Conservation (phyloP, 441 rosid genomes). For the Populus hybrid region DNA sequence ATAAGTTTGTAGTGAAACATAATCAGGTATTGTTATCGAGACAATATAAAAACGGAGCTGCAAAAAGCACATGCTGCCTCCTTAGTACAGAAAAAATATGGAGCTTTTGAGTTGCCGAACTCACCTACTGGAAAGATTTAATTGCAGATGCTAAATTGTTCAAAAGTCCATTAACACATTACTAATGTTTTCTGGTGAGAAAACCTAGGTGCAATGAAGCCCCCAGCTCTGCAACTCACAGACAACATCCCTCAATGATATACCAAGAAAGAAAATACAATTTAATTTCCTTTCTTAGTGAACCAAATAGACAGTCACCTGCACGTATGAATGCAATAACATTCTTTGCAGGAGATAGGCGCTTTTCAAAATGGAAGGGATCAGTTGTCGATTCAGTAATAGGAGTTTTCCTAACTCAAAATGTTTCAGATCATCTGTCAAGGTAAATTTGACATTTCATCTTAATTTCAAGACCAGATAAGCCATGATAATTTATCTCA, state of each 20-base stretch:
- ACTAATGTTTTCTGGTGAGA: background rate
- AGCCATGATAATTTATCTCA: slow-evolving; percentile 6
- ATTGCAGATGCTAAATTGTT: background rate
- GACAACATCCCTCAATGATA: background rate
- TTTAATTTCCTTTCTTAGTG: background rate
- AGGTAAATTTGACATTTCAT: slow-evolving; percentile 49
- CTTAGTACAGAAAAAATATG: background rate
- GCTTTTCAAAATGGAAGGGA: slow-evolving; percentile 98
- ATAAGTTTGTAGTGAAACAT: background rate
- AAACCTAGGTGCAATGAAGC: background rate
- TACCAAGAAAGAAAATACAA: background rate
- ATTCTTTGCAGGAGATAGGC: slow-evolving; percentile 83
- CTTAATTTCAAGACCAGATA: slow-evolving; percentile 15
- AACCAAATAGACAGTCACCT: slow-evolving; percentile 11
- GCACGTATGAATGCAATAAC: slow-evolving; percentile 6
- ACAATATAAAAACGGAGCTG: background rate
- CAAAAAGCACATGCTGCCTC: background rate
- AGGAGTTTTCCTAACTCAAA: slow-evolving; percentile 97
- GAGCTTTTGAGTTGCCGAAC: background rate
- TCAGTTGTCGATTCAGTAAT: slow-evolving; percentile 97
- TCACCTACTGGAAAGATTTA: background rate
- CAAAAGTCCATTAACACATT: background rate
- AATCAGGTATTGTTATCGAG: background rate
- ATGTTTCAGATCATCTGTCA: slow-evolving; percentile 97
- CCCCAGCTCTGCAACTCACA: background rate